Conservation (phyloP, 495 filamentous ascomycete species). For the Pyronema domesticum region DNA sequence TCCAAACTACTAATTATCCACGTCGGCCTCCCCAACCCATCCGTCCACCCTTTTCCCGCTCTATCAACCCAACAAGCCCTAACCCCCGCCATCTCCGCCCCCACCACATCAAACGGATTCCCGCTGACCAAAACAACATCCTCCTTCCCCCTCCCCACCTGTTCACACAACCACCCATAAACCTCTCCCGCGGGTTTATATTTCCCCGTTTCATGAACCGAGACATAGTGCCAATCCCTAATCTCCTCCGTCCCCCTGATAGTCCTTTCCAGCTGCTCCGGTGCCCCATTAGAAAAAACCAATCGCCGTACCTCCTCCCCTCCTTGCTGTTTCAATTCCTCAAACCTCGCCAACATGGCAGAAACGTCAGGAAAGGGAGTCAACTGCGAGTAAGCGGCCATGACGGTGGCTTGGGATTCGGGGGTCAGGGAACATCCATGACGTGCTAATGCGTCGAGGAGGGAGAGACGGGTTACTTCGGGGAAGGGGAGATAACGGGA, state of each 20-base stretch:
- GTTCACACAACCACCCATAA: conserved; percentile 42
- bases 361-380: conserved; percentile 52
- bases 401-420: conserved; percentile 31
- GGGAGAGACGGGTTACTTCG: conserved; percentile 43
- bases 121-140: conserved; percentile 54
- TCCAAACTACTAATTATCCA: conserved; percentile 10
- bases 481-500: conserved; percentile 44
- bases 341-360: conserved; percentile 2
- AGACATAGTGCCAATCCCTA: not conserved
- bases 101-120: conserved; percentile 70
- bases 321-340: too few relatives aligned
- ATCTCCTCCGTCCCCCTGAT: not conserved
- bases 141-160: conserved; percentile 31
- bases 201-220: not conserved
- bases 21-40: conserved; percentile 10
- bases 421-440: conserved; percentile 23
- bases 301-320: not conserved
- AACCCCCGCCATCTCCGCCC: conserved; percentile 36
- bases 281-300: not conserved
- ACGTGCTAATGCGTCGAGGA: conserved; percentile 47
- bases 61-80: conserved; percentile 56
- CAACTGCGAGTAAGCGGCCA: conserved; percentile 51
- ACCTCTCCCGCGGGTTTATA: conserved; percentile 47
- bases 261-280: not conserved
- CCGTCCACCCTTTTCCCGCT: conserved; percentile 23